Conservation (phyloP, 2,329 filamentous ascomycete species). For the Fusarium bactridioides region DNA sequence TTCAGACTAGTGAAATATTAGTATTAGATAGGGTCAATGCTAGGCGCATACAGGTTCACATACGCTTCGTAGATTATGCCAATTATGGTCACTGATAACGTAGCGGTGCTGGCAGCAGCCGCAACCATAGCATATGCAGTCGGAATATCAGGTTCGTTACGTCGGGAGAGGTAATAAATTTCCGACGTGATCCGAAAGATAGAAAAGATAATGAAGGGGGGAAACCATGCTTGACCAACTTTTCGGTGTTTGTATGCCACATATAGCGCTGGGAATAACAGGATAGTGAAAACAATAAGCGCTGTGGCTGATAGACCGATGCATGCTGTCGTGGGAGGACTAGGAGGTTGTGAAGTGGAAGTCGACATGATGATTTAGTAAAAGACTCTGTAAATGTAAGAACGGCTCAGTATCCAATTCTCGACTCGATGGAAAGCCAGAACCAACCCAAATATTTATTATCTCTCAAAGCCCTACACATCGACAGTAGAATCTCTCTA, state of each 20-base stretch:
- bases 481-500: rapidly evolving
- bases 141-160: not conserved
- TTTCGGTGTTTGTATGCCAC: not conserved
- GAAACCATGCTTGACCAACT: not conserved
- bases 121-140: not conserved
- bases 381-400: not conserved
- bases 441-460: not conserved
- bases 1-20: not conserved
- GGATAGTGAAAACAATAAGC: not conserved
- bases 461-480: rapidly evolving
- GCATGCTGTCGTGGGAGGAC: not conserved
- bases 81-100: not conserved
- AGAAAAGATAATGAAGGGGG: not conserved
- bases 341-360: not conserved
- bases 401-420: not conserved
- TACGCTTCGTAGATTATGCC: not conserved
- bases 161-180: not conserved
- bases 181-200: not conserved
- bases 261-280: not conserved
- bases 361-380: not conserved
- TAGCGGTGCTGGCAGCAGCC: not conserved
- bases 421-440: not conserved
- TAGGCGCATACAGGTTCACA: not conserved
- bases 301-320: not conserved
- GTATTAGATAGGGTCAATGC: rapidly evolving